Conservation (phyloP, 225 moss, liverwort and hornwort species). For the Anthoceros angustus region DNA sequence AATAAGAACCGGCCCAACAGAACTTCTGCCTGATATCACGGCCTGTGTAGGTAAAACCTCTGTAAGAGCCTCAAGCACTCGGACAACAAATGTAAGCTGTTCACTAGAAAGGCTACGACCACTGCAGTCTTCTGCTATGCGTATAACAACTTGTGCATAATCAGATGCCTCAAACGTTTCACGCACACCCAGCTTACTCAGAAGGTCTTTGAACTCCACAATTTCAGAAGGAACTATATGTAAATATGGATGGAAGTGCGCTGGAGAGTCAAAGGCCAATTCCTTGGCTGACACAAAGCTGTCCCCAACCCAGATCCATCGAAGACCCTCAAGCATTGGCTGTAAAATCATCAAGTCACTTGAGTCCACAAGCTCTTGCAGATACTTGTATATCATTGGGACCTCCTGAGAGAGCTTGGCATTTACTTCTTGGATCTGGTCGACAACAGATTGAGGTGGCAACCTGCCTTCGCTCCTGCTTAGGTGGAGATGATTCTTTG, state of each 20-base stretch:
- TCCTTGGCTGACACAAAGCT: conserved; percentile 61
- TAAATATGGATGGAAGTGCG: conserved; percentile 80
- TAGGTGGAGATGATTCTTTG: conserved; percentile 28
- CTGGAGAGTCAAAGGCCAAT: conserved; percentile 81
- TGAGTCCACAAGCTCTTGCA: conserved; percentile 51
- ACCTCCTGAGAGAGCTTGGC: conserved; percentile 35
- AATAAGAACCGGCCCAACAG: conserved; percentile 38
- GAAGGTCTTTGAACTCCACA: conserved; percentile 41
- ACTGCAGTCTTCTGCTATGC: conserved; percentile 43
- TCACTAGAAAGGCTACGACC: conserved; percentile 38
- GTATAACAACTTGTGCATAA: conserved; percentile 47
- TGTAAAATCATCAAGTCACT: conserved; percentile 39
- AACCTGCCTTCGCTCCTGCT: conserved; percentile 6
- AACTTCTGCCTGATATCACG: conserved; percentile 21
- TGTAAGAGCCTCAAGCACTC: conserved; percentile 58
- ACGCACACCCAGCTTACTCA: conserved; percentile 52
- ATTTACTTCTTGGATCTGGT: conserved; percentile 17
- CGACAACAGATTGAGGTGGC: conserved; percentile 11
- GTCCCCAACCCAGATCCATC: conserved; percentile 86
- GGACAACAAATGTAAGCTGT: conserved; percentile 59
- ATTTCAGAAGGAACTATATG: conserved; percentile 71
- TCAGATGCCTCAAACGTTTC: conserved; percentile 62
- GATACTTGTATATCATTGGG: conserved; percentile 46
- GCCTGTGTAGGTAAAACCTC: conserved; percentile 39
- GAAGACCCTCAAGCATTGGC: conserved; percentile 41